phyloP scores from a whole-genome alignment of 495 filamentous ascomycete genomes.

The Lindgomyces ingoldianus region DNA sequence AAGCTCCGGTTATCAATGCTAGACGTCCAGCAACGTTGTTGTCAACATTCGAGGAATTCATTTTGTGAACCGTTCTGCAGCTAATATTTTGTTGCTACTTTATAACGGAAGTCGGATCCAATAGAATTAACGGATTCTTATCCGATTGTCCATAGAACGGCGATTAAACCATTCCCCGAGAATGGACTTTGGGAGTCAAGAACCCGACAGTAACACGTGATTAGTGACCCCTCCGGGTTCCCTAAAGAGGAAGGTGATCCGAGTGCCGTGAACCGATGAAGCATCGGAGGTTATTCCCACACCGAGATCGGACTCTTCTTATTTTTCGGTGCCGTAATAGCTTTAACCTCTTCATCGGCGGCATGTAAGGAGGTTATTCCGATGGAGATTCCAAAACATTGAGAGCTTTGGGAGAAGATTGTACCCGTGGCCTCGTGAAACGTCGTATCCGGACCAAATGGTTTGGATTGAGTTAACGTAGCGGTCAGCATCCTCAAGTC shows the following conservation, averaged over 20 bases:
- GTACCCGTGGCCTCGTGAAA: neutral
- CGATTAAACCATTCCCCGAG: neutral
- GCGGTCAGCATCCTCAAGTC: neutral
- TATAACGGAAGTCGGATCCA: neutral
- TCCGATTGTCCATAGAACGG: too few relatives aligned
- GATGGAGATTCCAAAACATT: neutral
- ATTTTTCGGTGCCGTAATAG: neutral
- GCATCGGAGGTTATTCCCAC: constrained; percentile 5
- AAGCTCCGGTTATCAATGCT: constrained; percentile 25
- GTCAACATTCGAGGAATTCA: constrained; percentile 1
- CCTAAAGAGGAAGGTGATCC: neutral
- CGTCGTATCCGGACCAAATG: constrained; percentile 4
- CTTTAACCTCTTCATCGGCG: neutral
- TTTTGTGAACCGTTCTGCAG: neutral
- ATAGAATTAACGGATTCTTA: too few relatives aligned
- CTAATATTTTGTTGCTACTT: neutral
- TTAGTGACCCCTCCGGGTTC: neutral
- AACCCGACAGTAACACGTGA: too few relatives aligned
- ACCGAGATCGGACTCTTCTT: neutral
- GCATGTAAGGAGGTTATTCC: neutral
- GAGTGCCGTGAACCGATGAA: neutral
- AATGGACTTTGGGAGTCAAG: too few relatives aligned
- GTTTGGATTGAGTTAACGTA: neutral
- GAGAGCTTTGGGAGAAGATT: neutral
- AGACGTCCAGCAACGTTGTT: constrained; percentile 18